Base-by-base conservation (phyloP, 768 basidiomycete species). In the Calocybe gangraenosa region DNA sequence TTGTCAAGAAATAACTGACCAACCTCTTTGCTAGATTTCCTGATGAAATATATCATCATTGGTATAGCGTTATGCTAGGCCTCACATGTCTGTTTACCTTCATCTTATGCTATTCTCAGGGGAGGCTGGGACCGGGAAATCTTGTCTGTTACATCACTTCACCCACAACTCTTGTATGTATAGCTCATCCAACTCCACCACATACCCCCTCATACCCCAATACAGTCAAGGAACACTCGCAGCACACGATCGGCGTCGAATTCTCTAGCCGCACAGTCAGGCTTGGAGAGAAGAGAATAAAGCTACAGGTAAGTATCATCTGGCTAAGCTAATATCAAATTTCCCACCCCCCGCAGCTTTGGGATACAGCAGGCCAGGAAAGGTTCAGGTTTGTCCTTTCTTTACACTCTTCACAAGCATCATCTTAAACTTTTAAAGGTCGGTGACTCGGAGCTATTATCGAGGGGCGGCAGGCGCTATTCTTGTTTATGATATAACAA, bases 221-320 rank as follows among this genome's bases (percentile, higher is more conserved):
- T 49, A n/a, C 57, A 96, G 93, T 94, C 76, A 95, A 93, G 68
- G 86, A 91, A 54, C 87, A 95, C 65, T 92, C 92, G 4, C 89
- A 94, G 67, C 96, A 98, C 64, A 98, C 96, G 11, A 98, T 99
- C 47, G 96, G 95, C 8, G 96, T 99, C 21, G 96, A 98, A 61
- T 98, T 99, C 62, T 92, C 92, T 14, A 95, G 92, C 61, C 75
- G 93, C 54, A 93, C 92, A 0, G 81, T 99, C 48, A 87, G 86
- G 58, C 75, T 98, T 18, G 94, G 90, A 41, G 93, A 96, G 73
- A 91, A 92, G 68, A 79, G 87, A 53, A 92, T 96, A 54, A 97
- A 96, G 65, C 76, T 97, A 31, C 95, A 97, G 81, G 93, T 92
- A 37, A 52, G 78, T 47, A 8, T 30, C 44, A 47, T 38, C 21